Conservation (phyloP, 2,329 filamentous ascomycete genomes). For the Aspergillus sp. region DNA sequence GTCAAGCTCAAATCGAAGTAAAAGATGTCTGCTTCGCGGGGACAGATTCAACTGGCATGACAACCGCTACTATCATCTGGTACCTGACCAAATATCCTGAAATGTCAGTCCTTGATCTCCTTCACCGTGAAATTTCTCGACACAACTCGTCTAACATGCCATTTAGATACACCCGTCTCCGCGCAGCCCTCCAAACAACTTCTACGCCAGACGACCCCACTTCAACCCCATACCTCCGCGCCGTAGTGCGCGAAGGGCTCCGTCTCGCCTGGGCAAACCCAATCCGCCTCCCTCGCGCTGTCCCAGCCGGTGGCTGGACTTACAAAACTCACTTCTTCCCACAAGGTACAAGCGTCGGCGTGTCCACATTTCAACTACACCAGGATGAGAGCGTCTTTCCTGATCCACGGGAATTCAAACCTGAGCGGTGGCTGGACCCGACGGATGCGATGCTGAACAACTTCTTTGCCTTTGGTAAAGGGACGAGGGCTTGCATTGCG, state of each 20-base stretch:
- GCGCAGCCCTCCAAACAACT: slow-evolving; percentile 32
- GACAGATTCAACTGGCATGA: slow-evolving; percentile 55
- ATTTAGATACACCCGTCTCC: slow-evolving; percentile 33
- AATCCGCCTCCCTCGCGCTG: slow-evolving; percentile 50
- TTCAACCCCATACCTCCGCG: slow-evolving; percentile 46
- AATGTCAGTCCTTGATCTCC: slow-evolving; percentile 25
- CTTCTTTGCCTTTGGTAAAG: slow-evolving; percentile 52
- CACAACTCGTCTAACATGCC: background rate
- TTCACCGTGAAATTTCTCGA: background rate
- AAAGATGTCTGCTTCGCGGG: slow-evolving; percentile 58
- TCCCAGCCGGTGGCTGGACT: slow-evolving; percentile 42
- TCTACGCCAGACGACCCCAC: slow-evolving; percentile 19
- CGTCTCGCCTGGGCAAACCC: slow-evolving; percentile 55
- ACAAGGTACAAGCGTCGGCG: slow-evolving; percentile 46
- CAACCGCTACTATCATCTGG: slow-evolving; percentile 50
- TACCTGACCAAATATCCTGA: slow-evolving; percentile 45
- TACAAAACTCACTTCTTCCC: slow-evolving; percentile 44
- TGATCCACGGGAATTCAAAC: slow-evolving; percentile 44
- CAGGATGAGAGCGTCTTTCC: slow-evolving; percentile 46
- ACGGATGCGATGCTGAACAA: slow-evolving; percentile 43
- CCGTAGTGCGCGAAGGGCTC: slow-evolving; percentile 52
- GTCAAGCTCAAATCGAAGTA: slow-evolving; percentile 52
- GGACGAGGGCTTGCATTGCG: slow-evolving; percentile 51
- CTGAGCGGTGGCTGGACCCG: slow-evolving; percentile 50
- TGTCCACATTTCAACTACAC: slow-evolving; percentile 49